A percentile compares a stretch with the other conserved stretches of the same genome.
Conservation (phyloP, 768 basidiomycete genomes). For the Kwoniella europaea region DNA sequence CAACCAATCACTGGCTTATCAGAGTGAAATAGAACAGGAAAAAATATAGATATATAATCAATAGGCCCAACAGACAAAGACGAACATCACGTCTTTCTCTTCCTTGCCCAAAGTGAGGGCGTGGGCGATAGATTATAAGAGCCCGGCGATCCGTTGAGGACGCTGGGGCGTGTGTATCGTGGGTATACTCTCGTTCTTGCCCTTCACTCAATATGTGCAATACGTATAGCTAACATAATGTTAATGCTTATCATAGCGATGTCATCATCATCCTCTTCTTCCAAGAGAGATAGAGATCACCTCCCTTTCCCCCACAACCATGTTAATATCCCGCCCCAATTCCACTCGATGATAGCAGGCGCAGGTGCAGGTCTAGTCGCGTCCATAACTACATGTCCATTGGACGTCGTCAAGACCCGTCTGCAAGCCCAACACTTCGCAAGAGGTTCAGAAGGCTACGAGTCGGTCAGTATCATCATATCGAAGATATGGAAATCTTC, state of each 20-base stretch:
- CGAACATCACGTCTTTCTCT: slow-evolving; percentile 1
- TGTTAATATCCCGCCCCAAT: slow-evolving; percentile 42
- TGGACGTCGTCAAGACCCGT: slow-evolving; percentile 97
- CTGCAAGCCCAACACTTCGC: slow-evolving; percentile 87
- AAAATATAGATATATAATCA: not conserved
- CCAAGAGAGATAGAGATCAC: not conserved
- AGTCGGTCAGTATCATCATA: slow-evolving; percentile 72
- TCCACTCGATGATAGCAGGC: slow-evolving; percentile 69
- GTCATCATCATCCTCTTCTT: slow-evolving; percentile 18
- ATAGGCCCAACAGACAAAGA: not conserved
- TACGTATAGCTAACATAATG: no score
- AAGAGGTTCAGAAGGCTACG: slow-evolving; percentile 72
- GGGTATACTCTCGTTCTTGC: no score
- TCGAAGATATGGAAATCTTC: slow-evolving; percentile 67
- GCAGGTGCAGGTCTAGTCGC: slow-evolving; percentile 93
- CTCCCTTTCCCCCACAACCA: slow-evolving; percentile 16
- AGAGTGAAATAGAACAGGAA: no score
- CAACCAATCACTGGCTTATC: no score
- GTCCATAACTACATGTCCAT: slow-evolving; percentile 90
- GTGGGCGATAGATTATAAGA: slow-evolving; percentile 9
- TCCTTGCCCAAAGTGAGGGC: slow-evolving; percentile 14
- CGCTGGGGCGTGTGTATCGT: slow-evolving; percentile 20
- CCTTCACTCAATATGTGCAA: no score
- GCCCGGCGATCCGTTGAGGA: slow-evolving; percentile 20
- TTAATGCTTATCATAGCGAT: slow-evolving; percentile 7